Evolutionary conservation across 495 filamentous ascomycete species (phyloP).

Genomic region (Physcia stellaris): DNA sequence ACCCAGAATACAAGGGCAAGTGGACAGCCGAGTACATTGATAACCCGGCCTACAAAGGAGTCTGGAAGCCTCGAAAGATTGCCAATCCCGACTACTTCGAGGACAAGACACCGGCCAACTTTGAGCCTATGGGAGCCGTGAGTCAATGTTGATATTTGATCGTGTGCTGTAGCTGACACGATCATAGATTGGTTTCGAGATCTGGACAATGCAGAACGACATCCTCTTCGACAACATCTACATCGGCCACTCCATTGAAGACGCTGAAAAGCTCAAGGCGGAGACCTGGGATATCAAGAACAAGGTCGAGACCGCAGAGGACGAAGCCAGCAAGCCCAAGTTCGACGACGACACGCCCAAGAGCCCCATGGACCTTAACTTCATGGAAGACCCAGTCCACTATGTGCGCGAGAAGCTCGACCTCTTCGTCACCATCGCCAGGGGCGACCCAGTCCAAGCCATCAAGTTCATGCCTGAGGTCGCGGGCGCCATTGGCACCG

Average conservation of each 20-base stretch:
- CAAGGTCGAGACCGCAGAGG: conserved; percentile 67
- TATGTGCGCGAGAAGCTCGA: conserved; percentile 89
- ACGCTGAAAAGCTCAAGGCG: conserved; percentile 78
- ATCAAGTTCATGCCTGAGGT: conserved; percentile 86
- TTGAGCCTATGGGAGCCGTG: conserved; percentile 96
- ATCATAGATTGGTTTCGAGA: conserved; percentile 80
- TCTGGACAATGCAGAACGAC: conserved; percentile 99
- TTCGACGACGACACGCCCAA: conserved; percentile 44
- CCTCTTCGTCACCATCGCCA: conserved; percentile 70
- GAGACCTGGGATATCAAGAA: conserved; percentile 93
- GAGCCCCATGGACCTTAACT: conserved; percentile 63
- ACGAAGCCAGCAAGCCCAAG: conserved; percentile 75
- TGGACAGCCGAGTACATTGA: conserved; percentile 90
- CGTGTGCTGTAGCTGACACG: conserved; percentile 10
- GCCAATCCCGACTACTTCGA: conserved; percentile 94
- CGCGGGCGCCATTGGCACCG: conserved; percentile 59
- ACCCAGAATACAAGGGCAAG: conserved; percentile 98
- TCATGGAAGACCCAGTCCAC: conserved; percentile 80
- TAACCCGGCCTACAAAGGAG: conserved; percentile 97
- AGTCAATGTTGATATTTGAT: conserved; percentile 29
- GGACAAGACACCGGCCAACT: conserved; percentile 91
- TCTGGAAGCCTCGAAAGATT: conserved; percentile 91
- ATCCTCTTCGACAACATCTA: conserved; percentile 99
- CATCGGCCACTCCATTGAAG: conserved; percentile 92
- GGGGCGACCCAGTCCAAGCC: conserved; percentile 79